Evolutionary conservation across 768 basidiomycete genomes (phyloP).

Genomic region (Boletus subcaerulescens): DNA sequence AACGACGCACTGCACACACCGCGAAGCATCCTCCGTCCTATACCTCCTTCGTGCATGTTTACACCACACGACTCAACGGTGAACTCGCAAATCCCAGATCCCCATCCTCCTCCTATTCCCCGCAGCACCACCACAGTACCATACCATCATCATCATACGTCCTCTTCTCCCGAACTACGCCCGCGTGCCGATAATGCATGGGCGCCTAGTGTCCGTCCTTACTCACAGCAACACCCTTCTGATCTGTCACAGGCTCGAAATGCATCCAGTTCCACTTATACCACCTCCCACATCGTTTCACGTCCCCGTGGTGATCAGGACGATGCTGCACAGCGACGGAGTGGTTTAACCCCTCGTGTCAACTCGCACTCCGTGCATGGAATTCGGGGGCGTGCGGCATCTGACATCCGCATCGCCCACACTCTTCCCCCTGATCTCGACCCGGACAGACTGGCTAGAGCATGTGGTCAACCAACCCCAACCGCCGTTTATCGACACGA

Average conservation of each 20-base stretch:
- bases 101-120: slow-evolving; percentile 4
- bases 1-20: slow-evolving; percentile 10
- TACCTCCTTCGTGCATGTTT: background rate
- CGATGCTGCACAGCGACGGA: slow-evolving; percentile 8
- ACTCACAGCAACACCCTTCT: slow-evolving; percentile 4
- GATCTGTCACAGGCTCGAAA: slow-evolving; percentile 8
- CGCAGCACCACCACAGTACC: slow-evolving; percentile 9
- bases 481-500: slow-evolving; percentile 6
- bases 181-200: slow-evolving; percentile 20
- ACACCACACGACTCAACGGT: slow-evolving; percentile 3
- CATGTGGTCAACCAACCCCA: slow-evolving; percentile 23
- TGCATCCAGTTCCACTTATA: background rate
- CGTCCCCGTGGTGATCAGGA: slow-evolving; percentile 15
- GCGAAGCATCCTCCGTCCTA: slow-evolving; percentile 19
- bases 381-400: slow-evolving; percentile 20
- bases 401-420: slow-evolving; percentile 18
- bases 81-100: background rate
- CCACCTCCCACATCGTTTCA: slow-evolving; percentile 11
- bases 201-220: slow-evolving; percentile 22
- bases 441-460: slow-evolving; percentile 27
- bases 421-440: slow-evolving; percentile 29
- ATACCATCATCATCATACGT: slow-evolving; percentile 21
- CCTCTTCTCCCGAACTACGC: slow-evolving; percentile 23
- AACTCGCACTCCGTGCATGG: slow-evolving; percentile 9
- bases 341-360: slow-evolving; percentile 13